phyloP scores from a whole-genome alignment of 441 rosid genomes.

The Erysimum cheiri region DNA sequence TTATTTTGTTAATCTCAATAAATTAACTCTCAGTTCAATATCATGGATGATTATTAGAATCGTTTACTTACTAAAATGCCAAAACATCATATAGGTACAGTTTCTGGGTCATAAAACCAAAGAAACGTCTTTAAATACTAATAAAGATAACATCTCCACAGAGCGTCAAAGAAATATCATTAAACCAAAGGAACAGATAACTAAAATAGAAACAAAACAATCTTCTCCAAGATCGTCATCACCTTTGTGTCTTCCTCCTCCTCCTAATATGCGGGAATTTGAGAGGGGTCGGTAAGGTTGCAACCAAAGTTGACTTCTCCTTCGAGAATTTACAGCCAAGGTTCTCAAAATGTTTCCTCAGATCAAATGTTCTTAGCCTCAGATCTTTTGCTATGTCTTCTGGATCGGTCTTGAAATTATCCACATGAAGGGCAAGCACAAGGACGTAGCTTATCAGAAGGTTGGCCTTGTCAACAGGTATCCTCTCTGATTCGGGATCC shows the following conservation, averaged over 20 bases:
- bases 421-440: constrained; percentile 76
- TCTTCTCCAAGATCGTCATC: constrained; percentile 8
- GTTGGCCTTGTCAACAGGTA: constrained; percentile 57
- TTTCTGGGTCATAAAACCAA: no score
- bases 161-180: not conserved
- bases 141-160: not conserved
- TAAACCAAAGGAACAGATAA: constrained; percentile 13
- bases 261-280: constrained; percentile 53
- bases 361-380: constrained; percentile 48
- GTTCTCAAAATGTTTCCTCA: constrained; percentile 65
- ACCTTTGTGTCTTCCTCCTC: constrained; percentile 31
- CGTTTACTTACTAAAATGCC: not conserved
- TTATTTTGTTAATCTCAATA: not conserved
- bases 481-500: constrained; percentile 48
- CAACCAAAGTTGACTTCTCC: constrained; percentile 44
- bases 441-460: constrained; percentile 80
- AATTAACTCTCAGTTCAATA: not conserved
- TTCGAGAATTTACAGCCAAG: constrained; percentile 74
- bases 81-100: not conserved
- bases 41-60: not conserved
- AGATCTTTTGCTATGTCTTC: constrained; percentile 78
- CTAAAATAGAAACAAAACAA: constrained; percentile 3
- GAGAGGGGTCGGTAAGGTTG: constrained; percentile 72
- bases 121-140: not conserved
- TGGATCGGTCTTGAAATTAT: constrained; percentile 65